Evolutionary conservation across 371 early-diverging fungal genomes (phyloP).

Genomic region (Zychaea mexicana): DNA sequence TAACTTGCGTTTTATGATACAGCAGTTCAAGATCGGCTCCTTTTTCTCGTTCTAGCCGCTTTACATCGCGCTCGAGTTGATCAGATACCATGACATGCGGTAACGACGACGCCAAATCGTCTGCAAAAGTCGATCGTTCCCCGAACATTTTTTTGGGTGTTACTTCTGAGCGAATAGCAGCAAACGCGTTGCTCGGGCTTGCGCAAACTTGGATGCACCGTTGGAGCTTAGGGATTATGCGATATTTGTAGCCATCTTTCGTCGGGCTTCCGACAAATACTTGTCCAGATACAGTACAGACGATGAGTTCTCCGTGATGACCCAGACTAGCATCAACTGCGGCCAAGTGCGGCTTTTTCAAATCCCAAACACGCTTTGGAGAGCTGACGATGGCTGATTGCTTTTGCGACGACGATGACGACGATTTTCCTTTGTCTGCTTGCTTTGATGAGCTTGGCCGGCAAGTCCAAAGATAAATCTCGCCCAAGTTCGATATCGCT

Average conservation of each 20-base stretch:
- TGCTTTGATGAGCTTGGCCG: not conserved
- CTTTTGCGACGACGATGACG: conserved; percentile 2
- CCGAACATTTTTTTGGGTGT: not conserved
- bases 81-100: conserved; percentile 25
- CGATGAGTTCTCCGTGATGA: conserved; percentile 51
- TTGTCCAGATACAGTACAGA: conserved; percentile 53
- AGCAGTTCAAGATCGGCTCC: conserved; percentile 3
- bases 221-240: conserved; percentile 50
- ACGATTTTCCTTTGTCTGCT: not conserved
- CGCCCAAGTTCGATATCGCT: conserved; percentile 51
- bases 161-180: conserved; percentile 56
- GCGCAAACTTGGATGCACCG: conserved; percentile 55
- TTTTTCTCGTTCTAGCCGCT: not conserved
- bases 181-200: conserved; percentile 63
- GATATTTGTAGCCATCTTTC: conserved; percentile 29
- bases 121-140: conserved; percentile 24
- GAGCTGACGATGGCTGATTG: conserved; percentile 2
- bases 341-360: conserved; percentile 32
- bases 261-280: conserved; percentile 50
- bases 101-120: conserved; percentile 39
- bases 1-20: not conserved
- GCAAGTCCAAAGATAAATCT: conserved; percentile 56
- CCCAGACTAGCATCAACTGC: conserved; percentile 53
- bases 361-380: conserved; percentile 54
- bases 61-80: conserved; percentile 6